Evolutionary conservation across 148 eudicot genomes (phyloP).

Genomic region (Rhododendron ovatum): DNA sequence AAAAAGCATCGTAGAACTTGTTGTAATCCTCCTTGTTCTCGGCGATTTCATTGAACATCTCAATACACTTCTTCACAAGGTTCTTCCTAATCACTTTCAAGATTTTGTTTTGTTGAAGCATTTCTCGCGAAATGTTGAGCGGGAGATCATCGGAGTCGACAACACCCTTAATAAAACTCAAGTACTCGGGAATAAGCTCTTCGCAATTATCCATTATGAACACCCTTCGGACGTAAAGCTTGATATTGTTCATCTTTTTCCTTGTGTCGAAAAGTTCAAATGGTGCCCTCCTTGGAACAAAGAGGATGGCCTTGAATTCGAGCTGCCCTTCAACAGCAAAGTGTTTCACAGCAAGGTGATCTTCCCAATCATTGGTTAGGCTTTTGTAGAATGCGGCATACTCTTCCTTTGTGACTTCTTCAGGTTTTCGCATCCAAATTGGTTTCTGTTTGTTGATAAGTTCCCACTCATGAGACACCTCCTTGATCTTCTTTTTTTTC

Average conservation of each 20-base stretch:
- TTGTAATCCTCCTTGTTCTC: slow-evolving; percentile 6
- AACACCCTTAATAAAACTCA: slow-evolving; percentile 4
- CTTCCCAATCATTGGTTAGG: slow-evolving; percentile 10
- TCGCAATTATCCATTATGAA: slow-evolving; percentile 11
- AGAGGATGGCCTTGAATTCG: slow-evolving; percentile 8
- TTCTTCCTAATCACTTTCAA: slow-evolving; percentile 6
- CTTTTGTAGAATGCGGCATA: neutral
- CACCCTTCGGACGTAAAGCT: slow-evolving; percentile 5
- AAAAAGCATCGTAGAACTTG: slow-evolving; percentile 5
- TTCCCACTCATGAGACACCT: slow-evolving; percentile 7
- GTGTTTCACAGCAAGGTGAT: slow-evolving; percentile 11
- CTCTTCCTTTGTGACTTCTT: slow-evolving; percentile 7
- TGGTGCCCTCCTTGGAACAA: neutral
- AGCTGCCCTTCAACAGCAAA: slow-evolving; percentile 1
- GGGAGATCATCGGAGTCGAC: neutral
- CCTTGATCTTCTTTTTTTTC: slow-evolving; percentile 1
- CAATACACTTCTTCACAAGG: slow-evolving; percentile 9
- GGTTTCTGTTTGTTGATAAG: slow-evolving; percentile 12
- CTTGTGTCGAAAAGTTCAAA: slow-evolving; percentile 6
- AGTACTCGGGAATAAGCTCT: slow-evolving; percentile 7
- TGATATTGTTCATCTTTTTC: slow-evolving; percentile 3
- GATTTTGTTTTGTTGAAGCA: slow-evolving; percentile 8
- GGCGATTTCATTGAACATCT: slow-evolving; percentile 5
- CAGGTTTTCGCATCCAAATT: slow-evolving; percentile 5
- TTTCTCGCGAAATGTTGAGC: neutral